Evolutionary conservation across 2,329 filamentous ascomycete species (phyloP), one percentile per base, ranked within the genome.

Genomic region (Phialophora expanda): DNA sequence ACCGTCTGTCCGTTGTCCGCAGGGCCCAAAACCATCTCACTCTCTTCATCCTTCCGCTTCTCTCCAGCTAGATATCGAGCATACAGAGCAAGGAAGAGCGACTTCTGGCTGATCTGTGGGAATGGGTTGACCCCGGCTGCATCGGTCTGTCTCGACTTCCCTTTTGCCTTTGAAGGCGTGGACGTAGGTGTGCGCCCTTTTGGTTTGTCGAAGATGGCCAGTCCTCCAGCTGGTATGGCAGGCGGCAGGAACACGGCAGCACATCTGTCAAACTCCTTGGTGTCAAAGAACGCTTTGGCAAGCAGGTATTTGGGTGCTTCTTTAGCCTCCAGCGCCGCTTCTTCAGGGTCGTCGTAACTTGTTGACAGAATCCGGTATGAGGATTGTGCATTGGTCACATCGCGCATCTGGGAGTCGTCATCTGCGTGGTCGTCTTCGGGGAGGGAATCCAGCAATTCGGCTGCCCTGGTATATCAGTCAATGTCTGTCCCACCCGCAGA

Each of bases 21-120:
- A 1, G 95, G 94, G 0, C 95, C 95, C 79, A 98, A 87, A 58
- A 99, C 91, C 90, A 97, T 97, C 79, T 99, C 95, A 24, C 91
- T 92, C 65, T 98, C 94, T 78, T 99, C 95, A 73, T 97, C 92
- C 78, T 94, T 97, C 70, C 92, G 88, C 82, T 98, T 97, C 82
- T 99, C 95, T 1, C 95, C 95, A 0, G 93, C 90, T 69, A 98
- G 86, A 75, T 93, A 93, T 75, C 94, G 96, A 53, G 95, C 92
- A 74, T 99, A 99, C 3, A 98, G 82, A 0, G 93, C 90, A 11
- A 99, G 84, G 75, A 99, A 99, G 22, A 98, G 79, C 60, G 94
- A 93, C 79, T 94, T 96, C 76, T 97, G 93, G 75, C 93, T 97
- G 59, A 97, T 73, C 6, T 77, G 79, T 11, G 79, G 81, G 50